These are phyloP conservation scores for Cyclotella baltica DNA, from an alignment of 108 stramenopile genomes.

Conservation along the genomic window DNA sequence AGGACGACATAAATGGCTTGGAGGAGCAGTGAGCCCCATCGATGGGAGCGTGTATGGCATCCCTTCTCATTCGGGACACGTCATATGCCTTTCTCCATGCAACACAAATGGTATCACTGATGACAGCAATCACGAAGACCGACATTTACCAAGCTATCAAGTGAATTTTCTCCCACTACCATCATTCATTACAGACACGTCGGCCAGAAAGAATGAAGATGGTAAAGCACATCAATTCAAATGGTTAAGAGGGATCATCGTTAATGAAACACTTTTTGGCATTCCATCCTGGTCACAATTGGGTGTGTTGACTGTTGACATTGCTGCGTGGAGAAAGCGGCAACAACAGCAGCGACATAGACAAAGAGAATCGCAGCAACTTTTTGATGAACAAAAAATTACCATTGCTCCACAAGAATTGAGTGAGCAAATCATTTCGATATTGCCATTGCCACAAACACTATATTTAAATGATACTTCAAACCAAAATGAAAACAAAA, in stretches of 20 bases:
- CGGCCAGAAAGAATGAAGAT: slow-evolving; percentile 19
- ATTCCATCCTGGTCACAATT: slow-evolving; percentile 36
- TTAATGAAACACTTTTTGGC: slow-evolving; percentile 18
- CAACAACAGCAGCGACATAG: slow-evolving; percentile 12
- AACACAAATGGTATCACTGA: background rate
- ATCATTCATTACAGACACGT: background rate
- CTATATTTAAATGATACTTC: too few species aligned
- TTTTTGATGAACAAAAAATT: too few species aligned
- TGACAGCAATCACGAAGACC: background rate
- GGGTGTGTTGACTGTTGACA: slow-evolving; percentile 31
- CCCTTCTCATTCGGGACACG: slow-evolving; percentile 41
- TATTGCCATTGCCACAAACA: slow-evolving; percentile 28
- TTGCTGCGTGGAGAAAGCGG: slow-evolving; percentile 24
- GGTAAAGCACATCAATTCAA: slow-evolving; percentile 32
- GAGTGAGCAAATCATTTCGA: slow-evolving; percentile 4
- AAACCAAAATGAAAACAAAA: background rate
- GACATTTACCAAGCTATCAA: slow-evolving; percentile 21
- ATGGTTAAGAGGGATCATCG: slow-evolving; percentile 44
- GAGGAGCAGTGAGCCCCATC: slow-evolving; percentile 21
- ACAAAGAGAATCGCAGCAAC: too few species aligned
- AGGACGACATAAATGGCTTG: slow-evolving; percentile 51
- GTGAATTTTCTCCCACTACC: slow-evolving; percentile 36
- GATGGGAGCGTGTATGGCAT: slow-evolving; percentile 44
- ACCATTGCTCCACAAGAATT: slow-evolving; percentile 11
- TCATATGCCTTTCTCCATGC: slow-evolving; percentile 38